Evolutionary conservation across 148 eudicot genomes (phyloP), one percentile per base, ranked within the genome.

Genomic region (Euryodendron excelsum): DNA sequence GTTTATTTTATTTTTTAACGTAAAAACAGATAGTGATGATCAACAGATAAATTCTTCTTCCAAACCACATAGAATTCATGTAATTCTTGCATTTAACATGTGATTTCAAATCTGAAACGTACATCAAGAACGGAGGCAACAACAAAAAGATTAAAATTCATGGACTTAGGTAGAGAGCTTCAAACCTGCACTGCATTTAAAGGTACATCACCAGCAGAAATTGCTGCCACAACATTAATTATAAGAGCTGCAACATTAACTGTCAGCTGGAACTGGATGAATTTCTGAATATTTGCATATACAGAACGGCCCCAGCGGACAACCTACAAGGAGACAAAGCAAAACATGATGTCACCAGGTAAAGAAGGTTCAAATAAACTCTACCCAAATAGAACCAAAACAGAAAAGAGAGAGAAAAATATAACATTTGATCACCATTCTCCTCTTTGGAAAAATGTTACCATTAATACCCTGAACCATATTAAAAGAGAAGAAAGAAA

Each of bases 231-330:
- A 33, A 94, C 98, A 85, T 94, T 94, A 2, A 94, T 94, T 10
- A 87, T 69, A 63, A 94, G 92, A 41, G 98, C 98, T 80, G 98
- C 98, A 53, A 91, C 96, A 81, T 94, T 94, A 44, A 94, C 98
- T 0, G 98, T 94, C 58, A 94, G 98, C 91, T 94, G 98, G 81
- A 94, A 94, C 89, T 94, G 98, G 78, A 94, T 94, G 63, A 94
- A 94, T 60, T 92, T 94, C 82, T 94, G 98, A 76, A 94, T 94
- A 82, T 94, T 94, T 79, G 97, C 95, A 64, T 92, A 94, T 66
- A 94, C 97, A 67, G 97, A 94, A 18, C 98, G 91, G 17, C 98
- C 98, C 98, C 98, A 94, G 66, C 96, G 90, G 41, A 94, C 98
- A 80, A 94, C 98, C 97, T 94, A 78, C 74, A 71, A 71, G 74